Conservation (phyloP, 1,284 basidiomycete genomes). For the Pterulicium gracile region DNA sequence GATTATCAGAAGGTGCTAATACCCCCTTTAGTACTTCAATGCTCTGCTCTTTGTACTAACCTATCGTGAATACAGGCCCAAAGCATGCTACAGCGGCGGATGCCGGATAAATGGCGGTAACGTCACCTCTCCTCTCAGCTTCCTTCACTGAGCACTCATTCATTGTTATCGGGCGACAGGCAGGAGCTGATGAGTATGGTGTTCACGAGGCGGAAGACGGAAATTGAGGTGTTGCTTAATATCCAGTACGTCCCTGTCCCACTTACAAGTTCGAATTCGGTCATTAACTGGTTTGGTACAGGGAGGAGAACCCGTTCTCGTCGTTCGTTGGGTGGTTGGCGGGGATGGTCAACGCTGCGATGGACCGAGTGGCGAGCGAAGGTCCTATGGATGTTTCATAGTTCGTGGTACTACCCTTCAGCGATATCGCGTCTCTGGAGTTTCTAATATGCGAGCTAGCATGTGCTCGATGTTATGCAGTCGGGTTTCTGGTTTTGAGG, state of each 20-base stretch:
- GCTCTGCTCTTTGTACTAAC: conserved; percentile 4
- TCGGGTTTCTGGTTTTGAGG: no score
- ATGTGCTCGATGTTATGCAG: no score
- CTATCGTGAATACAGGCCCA: conserved; percentile 41
- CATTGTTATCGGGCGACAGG: conserved; percentile 28
- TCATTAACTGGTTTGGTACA: not conserved
- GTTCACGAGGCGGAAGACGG: conserved; percentile 73
- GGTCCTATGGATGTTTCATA: no score
- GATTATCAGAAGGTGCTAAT: conserved; percentile 76
- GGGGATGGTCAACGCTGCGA: not conserved
- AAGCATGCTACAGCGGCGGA: conserved; percentile 45
- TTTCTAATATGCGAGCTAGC: no score
- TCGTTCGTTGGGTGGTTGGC: not conserved
- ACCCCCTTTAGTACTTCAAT: no score
- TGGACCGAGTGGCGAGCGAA: no score
- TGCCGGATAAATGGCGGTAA: conserved; percentile 71
- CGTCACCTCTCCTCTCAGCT: conserved; percentile 20
- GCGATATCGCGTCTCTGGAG: no score
- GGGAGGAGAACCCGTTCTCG: not conserved
- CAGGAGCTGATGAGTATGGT: conserved; percentile 74
- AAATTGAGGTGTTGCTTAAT: conserved; percentile 66
- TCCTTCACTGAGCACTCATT: no score
- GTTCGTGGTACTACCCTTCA: no score
- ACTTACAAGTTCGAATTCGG: not conserved
- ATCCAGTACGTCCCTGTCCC: not conserved